Evolutionary conservation across 805 yeast species (phyloP).

Genomic region (Zygotorulaspora florentina): DNA sequence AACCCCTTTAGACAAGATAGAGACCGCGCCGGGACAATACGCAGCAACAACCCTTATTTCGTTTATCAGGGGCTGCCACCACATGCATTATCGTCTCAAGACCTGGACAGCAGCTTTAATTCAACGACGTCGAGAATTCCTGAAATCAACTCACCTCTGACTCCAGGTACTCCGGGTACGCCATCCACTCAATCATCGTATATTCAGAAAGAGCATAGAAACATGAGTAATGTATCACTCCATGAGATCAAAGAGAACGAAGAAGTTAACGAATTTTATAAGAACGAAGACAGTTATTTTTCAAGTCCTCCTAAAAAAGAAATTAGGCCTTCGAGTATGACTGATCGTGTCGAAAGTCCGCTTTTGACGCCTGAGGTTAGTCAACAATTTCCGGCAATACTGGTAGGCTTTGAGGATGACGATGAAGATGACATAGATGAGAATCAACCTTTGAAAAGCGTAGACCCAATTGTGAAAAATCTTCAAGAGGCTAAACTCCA

Average conservation of each 20-base stretch:
- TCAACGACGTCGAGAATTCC: slow-evolving; percentile 8
- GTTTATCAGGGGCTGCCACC: slow-evolving; percentile 58
- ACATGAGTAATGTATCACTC: slow-evolving; percentile 29
- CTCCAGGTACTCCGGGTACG: slow-evolving; percentile 15
- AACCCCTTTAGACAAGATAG: slow-evolving; percentile 16
- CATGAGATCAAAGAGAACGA: slow-evolving; percentile 37
- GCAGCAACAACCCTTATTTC: slow-evolving; percentile 44
- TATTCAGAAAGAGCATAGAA: slow-evolving; percentile 16
- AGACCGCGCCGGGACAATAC: slow-evolving; percentile 9
- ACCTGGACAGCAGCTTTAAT: slow-evolving; percentile 13
- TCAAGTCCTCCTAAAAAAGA: slow-evolving; percentile 4
- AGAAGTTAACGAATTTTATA: slow-evolving; percentile 21
- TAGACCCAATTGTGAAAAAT: slow-evolving; percentile 1
- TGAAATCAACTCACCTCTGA: slow-evolving; percentile 8
- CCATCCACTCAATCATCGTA: slow-evolving; percentile 10
- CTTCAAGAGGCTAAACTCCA: slow-evolving; percentile 5
- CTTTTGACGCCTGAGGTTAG: slow-evolving; percentile 11
- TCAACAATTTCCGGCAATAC: slow-evolving; percentile 26
- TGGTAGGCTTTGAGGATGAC: slow-evolving; percentile 22
- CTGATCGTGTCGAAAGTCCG: slow-evolving; percentile 12
- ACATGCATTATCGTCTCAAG: slow-evolving; percentile 36
- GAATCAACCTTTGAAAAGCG: slow-evolving; percentile 1
- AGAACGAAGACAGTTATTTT: slow-evolving; percentile 2
- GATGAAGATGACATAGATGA: slow-evolving; percentile 9
- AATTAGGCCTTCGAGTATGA: slow-evolving; percentile 1